A percentile compares a stretch with the other conserved stretches of the same genome.
These are phyloP conservation scores for Bremia lactucae DNA, from an alignment of 352 stramenopile species.

Conservation along the genomic window DNA sequence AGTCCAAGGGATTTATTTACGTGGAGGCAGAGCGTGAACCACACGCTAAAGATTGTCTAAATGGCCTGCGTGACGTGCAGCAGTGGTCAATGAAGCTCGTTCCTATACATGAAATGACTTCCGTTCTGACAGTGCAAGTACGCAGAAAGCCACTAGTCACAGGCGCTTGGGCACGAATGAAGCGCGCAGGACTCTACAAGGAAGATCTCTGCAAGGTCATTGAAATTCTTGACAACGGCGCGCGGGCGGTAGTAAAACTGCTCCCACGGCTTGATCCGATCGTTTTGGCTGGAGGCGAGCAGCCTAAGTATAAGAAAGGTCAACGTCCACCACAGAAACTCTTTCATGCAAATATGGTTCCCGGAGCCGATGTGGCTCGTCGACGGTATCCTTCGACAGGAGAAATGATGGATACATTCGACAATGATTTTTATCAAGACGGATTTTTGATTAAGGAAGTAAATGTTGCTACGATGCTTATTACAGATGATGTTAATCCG, in stretches of 20 bases:
- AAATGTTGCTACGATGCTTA: conserved; percentile 80
- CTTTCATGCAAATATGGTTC: conserved; percentile 63
- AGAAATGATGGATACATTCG: conserved; percentile 84
- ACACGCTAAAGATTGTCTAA: conserved; percentile 76
- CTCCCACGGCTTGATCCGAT: conserved; percentile 73
- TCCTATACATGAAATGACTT: conserved; percentile 85
- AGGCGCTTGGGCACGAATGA: conserved; percentile 77
- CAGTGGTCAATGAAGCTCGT: conserved; percentile 86
- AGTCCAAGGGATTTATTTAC: conserved; percentile 86
- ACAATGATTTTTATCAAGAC: conserved; percentile 85
- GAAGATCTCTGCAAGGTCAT: conserved; percentile 82
- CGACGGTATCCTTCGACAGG: conserved; percentile 58
- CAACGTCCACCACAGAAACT: conserved; percentile 81
- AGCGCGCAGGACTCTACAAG: conserved; percentile 81
- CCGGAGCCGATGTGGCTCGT: conserved; percentile 45
- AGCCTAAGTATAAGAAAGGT: conserved; percentile 84
- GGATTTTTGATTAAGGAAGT: conserved; percentile 83
- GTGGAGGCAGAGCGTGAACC: conserved; percentile 81
- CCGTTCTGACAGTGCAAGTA: conserved; percentile 79
- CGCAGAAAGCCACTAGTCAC: conserved; percentile 70
- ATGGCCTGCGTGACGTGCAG: conserved; percentile 73
- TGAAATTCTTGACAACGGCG: conserved; percentile 79
- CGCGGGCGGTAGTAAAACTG: conserved; percentile 77
- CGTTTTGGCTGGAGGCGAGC: conserved; percentile 60
- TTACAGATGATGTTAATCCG: conserved; percentile 77